A percentile compares a stretch with the other conserved stretches of the same genome.
These are phyloP conservation scores for Aspergillus latus DNA, from an alignment of 2,329 filamentous ascomycete genomes.

Conservation along the genomic window DNA sequence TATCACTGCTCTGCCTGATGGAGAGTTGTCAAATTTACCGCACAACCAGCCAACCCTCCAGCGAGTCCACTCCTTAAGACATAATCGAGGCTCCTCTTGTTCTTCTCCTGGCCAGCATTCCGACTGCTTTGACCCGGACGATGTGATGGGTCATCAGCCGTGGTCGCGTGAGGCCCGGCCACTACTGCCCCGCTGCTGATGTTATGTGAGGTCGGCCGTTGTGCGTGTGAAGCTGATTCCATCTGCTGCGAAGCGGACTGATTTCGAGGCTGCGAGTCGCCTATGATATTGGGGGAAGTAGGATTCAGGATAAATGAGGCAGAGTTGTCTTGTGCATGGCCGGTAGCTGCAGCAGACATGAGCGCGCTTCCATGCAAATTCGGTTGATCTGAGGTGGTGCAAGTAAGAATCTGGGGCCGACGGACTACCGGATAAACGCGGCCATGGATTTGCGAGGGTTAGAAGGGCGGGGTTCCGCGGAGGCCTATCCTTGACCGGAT, in stretches of 20 bases:
- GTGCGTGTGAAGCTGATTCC: conserved; percentile 33
- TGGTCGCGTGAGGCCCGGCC: conserved; percentile 18
- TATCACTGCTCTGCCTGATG: not conserved
- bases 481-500: not conserved
- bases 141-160: conserved; percentile 16
- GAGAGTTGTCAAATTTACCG: conserved; percentile 58
- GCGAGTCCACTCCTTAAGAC: conserved; percentile 79
- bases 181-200: conserved; percentile 10
- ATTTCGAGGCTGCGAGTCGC: conserved; percentile 22
- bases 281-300: conserved; percentile 13
- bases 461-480: not conserved
- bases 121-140: conserved; percentile 18
- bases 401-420: conserved; percentile 20
- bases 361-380: conserved; percentile 12
- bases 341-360: conserved; percentile 30
- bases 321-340: conserved; percentile 30
- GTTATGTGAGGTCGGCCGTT: conserved; percentile 15
- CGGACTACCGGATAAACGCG: conserved; percentile 32
- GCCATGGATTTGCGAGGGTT: conserved; percentile 21
- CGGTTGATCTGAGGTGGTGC: conserved; percentile 16
- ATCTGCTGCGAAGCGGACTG: conserved; percentile 26
- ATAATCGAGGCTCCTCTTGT: conserved; percentile 79
- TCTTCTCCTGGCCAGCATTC: conserved; percentile 44
- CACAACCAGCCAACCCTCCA: conserved; percentile 87
- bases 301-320: conserved; percentile 13